A percentile compares a stretch with the other conserved stretches of the same genome.
phyloP scores from a whole-genome alignment of 129 eudicot genomes.

The Saussurea involucrata region DNA sequence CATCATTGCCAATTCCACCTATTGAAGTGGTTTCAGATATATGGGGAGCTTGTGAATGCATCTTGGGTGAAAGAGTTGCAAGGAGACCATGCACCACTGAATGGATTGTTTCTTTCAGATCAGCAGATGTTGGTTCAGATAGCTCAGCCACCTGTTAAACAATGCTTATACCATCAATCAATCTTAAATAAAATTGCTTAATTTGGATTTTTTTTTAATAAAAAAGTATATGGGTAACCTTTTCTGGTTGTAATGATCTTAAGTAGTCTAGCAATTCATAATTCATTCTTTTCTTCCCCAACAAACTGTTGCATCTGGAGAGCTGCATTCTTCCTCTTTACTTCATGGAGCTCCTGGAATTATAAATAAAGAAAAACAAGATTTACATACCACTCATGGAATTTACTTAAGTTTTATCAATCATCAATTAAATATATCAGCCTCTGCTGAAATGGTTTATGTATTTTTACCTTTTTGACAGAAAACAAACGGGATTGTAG shows the following conservation, averaged over 20 bases:
- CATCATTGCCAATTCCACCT: constrained; percentile 54
- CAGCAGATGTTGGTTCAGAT: constrained; percentile 86
- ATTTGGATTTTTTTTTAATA: too few relatives aligned
- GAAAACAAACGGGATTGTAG: constrained; percentile 84
- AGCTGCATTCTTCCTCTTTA: constrained; percentile 87
- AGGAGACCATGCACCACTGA: constrained; percentile 95
- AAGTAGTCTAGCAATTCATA: constrained; percentile 79
- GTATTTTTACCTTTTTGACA: constrained; percentile 68
- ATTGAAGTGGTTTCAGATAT: constrained; percentile 45
- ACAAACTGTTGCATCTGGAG: constrained; percentile 99
- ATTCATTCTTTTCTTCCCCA: constrained; percentile 95
- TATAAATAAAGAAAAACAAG: background rate
- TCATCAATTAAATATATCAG: background rate
- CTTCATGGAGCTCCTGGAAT: constrained; percentile 78
- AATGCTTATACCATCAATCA: background rate
- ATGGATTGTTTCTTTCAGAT: constrained; percentile 67
- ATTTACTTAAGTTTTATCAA: background rate
- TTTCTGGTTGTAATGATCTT: constrained; percentile 91
- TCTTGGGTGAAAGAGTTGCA: constrained; percentile 91
- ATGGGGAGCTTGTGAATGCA: constrained; percentile 86
- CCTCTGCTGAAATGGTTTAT: background rate
- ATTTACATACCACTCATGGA: background rate
- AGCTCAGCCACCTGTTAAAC: constrained; percentile 84
- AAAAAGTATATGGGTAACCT: constrained; percentile 45
- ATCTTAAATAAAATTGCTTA: background rate